Evolutionary conservation across 2,329 filamentous ascomycete species (phyloP).

Genomic region (Colletotrichum sansevieriae): DNA sequence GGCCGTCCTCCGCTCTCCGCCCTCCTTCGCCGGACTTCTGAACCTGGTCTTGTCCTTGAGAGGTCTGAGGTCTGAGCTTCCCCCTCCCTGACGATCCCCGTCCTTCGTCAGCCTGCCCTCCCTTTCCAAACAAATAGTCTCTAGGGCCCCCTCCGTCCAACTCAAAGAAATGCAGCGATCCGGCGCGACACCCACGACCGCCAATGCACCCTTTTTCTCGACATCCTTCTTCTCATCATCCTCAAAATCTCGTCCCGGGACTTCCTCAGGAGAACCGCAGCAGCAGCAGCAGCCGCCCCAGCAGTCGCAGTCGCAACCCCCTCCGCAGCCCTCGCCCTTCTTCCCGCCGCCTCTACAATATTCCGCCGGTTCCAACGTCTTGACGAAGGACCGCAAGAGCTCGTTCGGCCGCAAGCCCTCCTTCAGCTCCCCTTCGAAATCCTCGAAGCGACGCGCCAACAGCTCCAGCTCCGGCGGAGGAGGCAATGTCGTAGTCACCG

Average conservation of each 20-base stretch:
- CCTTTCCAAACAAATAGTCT: slow-evolving; percentile 15
- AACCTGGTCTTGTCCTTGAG: slow-evolving; percentile 27
- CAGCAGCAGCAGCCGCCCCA: slow-evolving; percentile 26
- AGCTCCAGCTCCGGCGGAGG: slow-evolving; percentile 58
- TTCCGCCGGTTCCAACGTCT: slow-evolving; percentile 47
- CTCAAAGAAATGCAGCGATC: slow-evolving; percentile 43
- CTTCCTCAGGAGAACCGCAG: slow-evolving; percentile 41
- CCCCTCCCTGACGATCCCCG: slow-evolving; percentile 25
- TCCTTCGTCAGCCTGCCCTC: slow-evolving; percentile 14
- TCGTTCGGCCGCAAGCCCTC: slow-evolving; percentile 69
- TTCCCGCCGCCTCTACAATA: slow-evolving; percentile 40
- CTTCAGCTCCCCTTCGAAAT: slow-evolving; percentile 56
- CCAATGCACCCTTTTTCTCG: slow-evolving; percentile 53
- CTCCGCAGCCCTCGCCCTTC: slow-evolving; percentile 38
- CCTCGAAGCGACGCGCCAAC: slow-evolving; percentile 54
- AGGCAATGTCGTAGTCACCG: slow-evolving; percentile 57
- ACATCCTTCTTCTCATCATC: slow-evolving; percentile 53
- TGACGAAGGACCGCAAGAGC: slow-evolving; percentile 62
- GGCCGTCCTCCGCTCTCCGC: slow-evolving; percentile 26
- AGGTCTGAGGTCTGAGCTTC: slow-evolving; percentile 11
- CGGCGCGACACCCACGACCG: slow-evolving; percentile 40
- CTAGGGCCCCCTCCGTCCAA: slow-evolving; percentile 16
- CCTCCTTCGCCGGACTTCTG: slow-evolving; percentile 36
- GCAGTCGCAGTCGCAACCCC: slow-evolving; percentile 41
- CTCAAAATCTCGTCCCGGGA: slow-evolving; percentile 45